Evolutionary conservation across 2,329 filamentous ascomycete species (phyloP), one percentile per base, ranked within the genome.

Genomic region (Cryphonectria nitschkei): DNA sequence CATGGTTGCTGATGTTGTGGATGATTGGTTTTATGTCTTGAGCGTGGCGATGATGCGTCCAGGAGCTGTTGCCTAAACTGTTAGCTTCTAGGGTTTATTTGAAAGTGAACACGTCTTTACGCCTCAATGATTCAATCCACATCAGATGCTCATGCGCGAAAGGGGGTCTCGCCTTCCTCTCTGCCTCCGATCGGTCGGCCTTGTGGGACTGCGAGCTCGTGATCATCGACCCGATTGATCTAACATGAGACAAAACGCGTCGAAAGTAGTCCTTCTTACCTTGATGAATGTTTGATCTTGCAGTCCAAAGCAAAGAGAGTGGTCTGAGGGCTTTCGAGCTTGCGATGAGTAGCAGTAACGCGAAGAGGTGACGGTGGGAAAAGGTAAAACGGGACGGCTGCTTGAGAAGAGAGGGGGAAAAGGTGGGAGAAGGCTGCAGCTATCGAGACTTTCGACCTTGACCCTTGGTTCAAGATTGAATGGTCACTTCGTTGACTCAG

Each of bases 1-100:
- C 87, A 89, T 90, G 14, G 74, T 83, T 77, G 54, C 68, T 34
- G 65, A 39, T 68, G 37, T 39, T 6, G 34, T 13, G 32, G 22
- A 58, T 1, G 34, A 6, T 68, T 34, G 34, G 71, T 75, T 67
- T 13, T 3, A 22, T 46, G 7, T 22, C 3, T 34, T 63, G 37
- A 65, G n/a, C 41, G 37, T 46, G 68, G 50, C 34, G 8, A 60
- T 29, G 67, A 74, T 68, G 39, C 62, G 63, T 56, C 67, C 67
- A 67, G 41, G 41, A 65, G 39, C 14, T 63, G 60, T 37, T 56
- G 34, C n/a, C 41, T 29, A 29, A 19, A 41, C 56, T 72, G 56
- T 68, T 58, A 70, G 68, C 16, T 14, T 56, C 37, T 1, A 50
- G n/a, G 5, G 1, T 32, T 8, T 58, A 5, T 5, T 3, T 32